Base-by-base conservation (phyloP, 768 basidiomycete species). In the Amanita pseudoporphyria region DNA sequence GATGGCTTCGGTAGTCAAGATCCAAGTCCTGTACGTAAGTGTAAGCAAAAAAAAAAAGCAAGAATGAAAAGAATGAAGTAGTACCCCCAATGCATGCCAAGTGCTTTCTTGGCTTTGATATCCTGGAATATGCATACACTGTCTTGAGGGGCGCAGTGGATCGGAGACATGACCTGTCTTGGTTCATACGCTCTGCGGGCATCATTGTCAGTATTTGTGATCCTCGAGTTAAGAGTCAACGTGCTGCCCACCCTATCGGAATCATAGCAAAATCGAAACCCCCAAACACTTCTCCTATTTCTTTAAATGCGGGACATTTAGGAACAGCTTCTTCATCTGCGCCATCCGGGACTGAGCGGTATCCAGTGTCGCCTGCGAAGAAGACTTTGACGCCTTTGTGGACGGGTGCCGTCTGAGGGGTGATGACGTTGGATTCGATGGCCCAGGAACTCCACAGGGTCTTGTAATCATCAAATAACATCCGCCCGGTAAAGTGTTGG, bases 21-120 rank as follows among this genome's bases (percentile, higher is more conserved):
- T 62, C 76, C 77, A 81, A 0, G 78, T 76, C 12, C 76, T 78
- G 51, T 42, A 45, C 6, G 2, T 48, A 16, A 53, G n/a, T 18
- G 26, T 24, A 32, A n/a, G 43, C n/a, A 24, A 12, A 21, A 9
- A 45, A 1, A 19, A 24, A 12, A 14, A 18, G 19, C 30, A 19
- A 38, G 7, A 9, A 45, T 28, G 30, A 18, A 39, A 36, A 46
- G 21, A 60, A 70, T 31, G n/a, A n/a, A n/a, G n/a, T 56, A 79
- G n/a, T 56, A 79, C 77, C 78, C 81, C 81, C 81, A 85, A 60
- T 84, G 84, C 74, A 85, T 84, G 0, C 75, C 83, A 6, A 86
- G 57, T 0, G 79, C 83, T 51, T 69, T 71, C 63, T 74, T 72
- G 31, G 82, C 77, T 40, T 66, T 66, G 35, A 82, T 65, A 58